Conservation (phyloP, 345 rosid species). For the Dimocarpus longan region DNA sequence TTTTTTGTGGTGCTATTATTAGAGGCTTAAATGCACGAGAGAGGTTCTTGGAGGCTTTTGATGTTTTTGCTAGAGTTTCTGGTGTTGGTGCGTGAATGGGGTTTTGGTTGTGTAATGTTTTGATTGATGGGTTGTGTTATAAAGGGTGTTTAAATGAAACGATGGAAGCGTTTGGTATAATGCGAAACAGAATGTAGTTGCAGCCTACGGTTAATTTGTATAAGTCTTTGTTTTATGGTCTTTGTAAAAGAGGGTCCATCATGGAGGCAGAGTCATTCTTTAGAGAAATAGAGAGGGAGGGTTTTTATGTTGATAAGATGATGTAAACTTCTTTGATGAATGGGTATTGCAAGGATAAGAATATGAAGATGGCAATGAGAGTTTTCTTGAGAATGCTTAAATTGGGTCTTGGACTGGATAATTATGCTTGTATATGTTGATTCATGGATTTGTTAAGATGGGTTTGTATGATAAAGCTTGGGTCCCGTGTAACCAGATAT, state of each 20-base stretch:
- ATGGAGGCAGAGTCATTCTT: conserved; percentile 55
- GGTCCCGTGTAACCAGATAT: conserved; percentile 45
- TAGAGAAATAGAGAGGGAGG: conserved; percentile 55
- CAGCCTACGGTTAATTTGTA: conserved; percentile 43
- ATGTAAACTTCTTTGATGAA: conserved; percentile 64
- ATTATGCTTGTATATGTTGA: conserved; percentile 57
- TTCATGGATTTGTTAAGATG: conserved; percentile 54
- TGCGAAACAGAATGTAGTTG: conserved; percentile 44
- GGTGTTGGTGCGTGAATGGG: conserved; percentile 38
- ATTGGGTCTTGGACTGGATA: conserved; percentile 54
- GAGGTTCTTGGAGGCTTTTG: conserved; percentile 53
- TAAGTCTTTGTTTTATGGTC: conserved; percentile 63
- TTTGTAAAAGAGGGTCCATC: conserved; percentile 53
- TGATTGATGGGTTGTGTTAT: conserved; percentile 53
- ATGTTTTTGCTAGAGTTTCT: conserved; percentile 35
- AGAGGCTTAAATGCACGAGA: conserved; percentile 41
- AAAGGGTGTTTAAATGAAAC: conserved; percentile 58
- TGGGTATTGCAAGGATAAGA: conserved; percentile 49
- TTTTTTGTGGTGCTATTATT: conserved; percentile 44
- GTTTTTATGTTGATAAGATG: conserved; percentile 51
- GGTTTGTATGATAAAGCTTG: conserved; percentile 55
- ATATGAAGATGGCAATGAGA: conserved; percentile 64
- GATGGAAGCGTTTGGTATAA: conserved; percentile 43
- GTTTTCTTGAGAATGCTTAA: conserved; percentile 65
- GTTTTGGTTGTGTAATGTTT: conserved; percentile 42